phyloP scores from a whole-genome alignment of 2,329 filamentous ascomycete species.

The Decorospora gaudefroyi region DNA sequence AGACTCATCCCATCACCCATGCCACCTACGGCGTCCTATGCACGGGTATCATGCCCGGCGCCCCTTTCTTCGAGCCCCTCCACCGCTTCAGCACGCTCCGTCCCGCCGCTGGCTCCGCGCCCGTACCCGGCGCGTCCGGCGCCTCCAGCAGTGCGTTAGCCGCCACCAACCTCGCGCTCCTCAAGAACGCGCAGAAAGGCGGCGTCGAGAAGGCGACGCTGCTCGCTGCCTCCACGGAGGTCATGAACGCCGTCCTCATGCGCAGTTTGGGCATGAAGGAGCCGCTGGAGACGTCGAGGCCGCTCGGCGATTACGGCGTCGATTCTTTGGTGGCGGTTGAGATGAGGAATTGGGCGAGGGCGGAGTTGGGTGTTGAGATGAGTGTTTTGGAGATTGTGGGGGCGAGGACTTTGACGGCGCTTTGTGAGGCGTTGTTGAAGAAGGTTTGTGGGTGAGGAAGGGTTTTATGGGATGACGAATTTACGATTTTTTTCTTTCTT shows the following conservation, averaged over 20 bases:
- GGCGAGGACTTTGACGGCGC: background rate
- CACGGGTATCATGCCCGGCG: background rate
- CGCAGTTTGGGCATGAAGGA: background rate
- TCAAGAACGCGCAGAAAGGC: background rate
- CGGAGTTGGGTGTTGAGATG: background rate
- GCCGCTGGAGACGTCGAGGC: background rate
- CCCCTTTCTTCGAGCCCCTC: background rate
- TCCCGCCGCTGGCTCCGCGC: background rate
- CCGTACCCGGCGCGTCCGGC: background rate
- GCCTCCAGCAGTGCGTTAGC: background rate
- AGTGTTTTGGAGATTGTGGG: background rate
- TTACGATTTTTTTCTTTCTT: no score
- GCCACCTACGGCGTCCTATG: background rate
- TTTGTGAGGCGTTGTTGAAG: background rate
- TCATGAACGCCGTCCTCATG: background rate
- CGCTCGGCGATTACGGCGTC: background rate
- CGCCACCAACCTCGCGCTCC: background rate
- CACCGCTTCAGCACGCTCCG: background rate
- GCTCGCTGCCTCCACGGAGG: background rate
- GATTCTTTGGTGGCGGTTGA: constrained; percentile 2
- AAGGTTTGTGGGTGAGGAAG: no score
- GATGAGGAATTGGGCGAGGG: background rate
- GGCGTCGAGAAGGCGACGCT: background rate
- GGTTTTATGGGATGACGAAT: no score
- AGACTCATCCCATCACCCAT: background rate